Base-by-base conservation (phyloP, 2,329 filamentous ascomycete genomes). In the Pestalotiopsis sp. region DNA sequence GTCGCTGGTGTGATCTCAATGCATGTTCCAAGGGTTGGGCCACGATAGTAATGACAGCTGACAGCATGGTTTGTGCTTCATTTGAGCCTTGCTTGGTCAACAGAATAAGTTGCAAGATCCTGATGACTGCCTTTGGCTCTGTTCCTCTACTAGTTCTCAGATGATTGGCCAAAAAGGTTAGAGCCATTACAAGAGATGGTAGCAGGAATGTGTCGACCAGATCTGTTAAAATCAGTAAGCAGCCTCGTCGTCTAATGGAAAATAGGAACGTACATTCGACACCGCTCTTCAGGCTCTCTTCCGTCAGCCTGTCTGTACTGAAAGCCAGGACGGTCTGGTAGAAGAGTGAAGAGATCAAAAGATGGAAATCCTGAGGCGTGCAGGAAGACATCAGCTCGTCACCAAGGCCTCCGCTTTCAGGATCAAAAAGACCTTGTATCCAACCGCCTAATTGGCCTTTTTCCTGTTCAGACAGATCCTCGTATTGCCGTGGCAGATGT, bases 311-410 rank as follows among this genome's bases (percentile, higher is more conserved):
- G 5, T 89, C 89, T 1, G 85, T 85, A n/a, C 88, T 87, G 72
- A 90, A 90, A 1, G 92, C 93, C 45, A 92, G 82, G 0, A 94
- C 87, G 57, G 92, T 93, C 72, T 94, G 91, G 72, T 91, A 87
- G 76, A 95, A 94, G 0, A 96, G 81, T 0, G 92, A 91, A 1
- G 93, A 92, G 14, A 94, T 89, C 3, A 96, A 84, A 20, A 93
- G 81, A 74, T 95, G 95, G 76, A 96, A 96, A 52, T 94, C 90
- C 75, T 95, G 93, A 1, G 93, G 93, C 1, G 91, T 90, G 73
- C 93, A 96, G 1, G 92, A 92, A 9, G 92, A 91, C 88, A 95
- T 93, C 7, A 95, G 82, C 68, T 95, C 93, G 74, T 96, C 93
- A 7, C 90, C 90, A 3, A 96, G 87, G 0, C 92, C 92, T 45